A percentile compares a stretch with the other conserved stretches of the same genome.
phyloP scores from a whole-genome alignment of 805 yeast genomes.

The Tetrapisispora iriomotensis region DNA sequence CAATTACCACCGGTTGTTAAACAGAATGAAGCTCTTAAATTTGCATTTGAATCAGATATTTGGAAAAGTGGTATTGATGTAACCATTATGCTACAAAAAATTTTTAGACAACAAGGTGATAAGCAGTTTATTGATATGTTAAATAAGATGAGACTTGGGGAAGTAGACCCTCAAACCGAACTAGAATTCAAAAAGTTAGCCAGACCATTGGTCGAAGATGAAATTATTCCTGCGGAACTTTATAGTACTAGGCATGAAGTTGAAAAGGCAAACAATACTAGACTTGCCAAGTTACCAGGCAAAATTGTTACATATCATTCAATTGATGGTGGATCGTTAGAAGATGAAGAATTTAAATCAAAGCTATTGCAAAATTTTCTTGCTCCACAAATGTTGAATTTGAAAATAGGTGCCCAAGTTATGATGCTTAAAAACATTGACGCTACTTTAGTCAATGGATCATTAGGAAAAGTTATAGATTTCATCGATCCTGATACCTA shows the following conservation, averaged over 20 bases:
- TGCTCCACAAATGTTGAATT: conserved; percentile 46
- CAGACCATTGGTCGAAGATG: conserved; percentile 47
- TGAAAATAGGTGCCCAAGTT: conserved; percentile 70
- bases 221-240: conserved; percentile 65
- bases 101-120: conserved; percentile 73
- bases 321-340: conserved; percentile 42
- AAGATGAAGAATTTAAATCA: conserved; percentile 35
- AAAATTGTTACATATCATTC: conserved; percentile 37
- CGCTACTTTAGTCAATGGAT: conserved; percentile 65
- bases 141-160: conserved; percentile 63
- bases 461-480: conserved; percentile 59
- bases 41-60: conserved; percentile 55
- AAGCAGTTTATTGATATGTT: conserved; percentile 60
- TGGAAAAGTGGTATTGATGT: conserved; percentile 52
- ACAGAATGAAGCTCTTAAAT: conserved; percentile 28
- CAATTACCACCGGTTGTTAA: conserved; percentile 59
- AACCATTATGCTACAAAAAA: conserved; percentile 51
- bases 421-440: conserved; percentile 75
- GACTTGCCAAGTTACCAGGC: conserved; percentile 41
- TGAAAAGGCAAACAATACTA: conserved; percentile 47
- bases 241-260: conserved; percentile 67
- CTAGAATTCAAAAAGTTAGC: conserved; percentile 41
- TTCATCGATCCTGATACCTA: conserved; percentile 46
- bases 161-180: conserved; percentile 39
- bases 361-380: conserved; percentile 46